Evolutionary conservation across 2,329 filamentous ascomycete genomes (phyloP).

Genomic region (Achaetomium macrosporum): DNA sequence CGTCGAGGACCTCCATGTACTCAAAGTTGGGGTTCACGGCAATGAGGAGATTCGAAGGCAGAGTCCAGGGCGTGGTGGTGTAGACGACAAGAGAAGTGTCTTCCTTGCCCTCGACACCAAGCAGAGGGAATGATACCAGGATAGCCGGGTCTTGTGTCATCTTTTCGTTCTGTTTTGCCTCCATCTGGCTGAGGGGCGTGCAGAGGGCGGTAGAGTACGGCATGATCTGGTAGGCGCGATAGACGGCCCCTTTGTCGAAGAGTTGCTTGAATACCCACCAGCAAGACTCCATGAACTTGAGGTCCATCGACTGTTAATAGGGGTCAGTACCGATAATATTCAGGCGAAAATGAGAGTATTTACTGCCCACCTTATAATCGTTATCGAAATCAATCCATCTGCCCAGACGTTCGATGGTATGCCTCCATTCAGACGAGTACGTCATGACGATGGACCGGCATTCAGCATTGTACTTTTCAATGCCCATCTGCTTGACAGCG

Average conservation of each 20-base stretch:
- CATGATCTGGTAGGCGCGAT: conserved; percentile 87
- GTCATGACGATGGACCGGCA: conserved; percentile 91
- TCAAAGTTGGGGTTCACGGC: conserved; percentile 71
- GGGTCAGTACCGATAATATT: not conserved
- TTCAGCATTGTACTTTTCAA: conserved; percentile 84
- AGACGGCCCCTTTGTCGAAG: conserved; percentile 82
- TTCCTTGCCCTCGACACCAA: conserved; percentile 54
- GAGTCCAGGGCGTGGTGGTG: conserved; percentile 79
- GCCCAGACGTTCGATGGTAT: conserved; percentile 79
- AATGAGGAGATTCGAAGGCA: conserved; percentile 67
- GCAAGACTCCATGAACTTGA: conserved; percentile 88
- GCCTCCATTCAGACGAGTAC: conserved; percentile 77
- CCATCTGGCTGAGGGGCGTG: conserved; percentile 86
- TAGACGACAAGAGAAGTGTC: conserved; percentile 75
- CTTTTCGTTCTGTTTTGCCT: conserved; percentile 91
- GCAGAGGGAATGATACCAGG: conserved; percentile 81
- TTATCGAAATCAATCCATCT: conserved; percentile 98
- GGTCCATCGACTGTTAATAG: conserved; percentile 73
- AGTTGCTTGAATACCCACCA: conserved; percentile 97
- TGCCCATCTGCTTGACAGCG: conserved; percentile 77
- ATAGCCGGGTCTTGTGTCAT: conserved; percentile 77
- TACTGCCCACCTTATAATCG: conserved; percentile 68
- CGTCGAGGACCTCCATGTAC: conserved; percentile 78
- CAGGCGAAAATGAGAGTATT: not conserved
- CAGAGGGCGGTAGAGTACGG: conserved; percentile 87